Base-by-base conservation (phyloP, 352 stramenopile genomes). In the Phytophthora macrochlamydospora region DNA sequence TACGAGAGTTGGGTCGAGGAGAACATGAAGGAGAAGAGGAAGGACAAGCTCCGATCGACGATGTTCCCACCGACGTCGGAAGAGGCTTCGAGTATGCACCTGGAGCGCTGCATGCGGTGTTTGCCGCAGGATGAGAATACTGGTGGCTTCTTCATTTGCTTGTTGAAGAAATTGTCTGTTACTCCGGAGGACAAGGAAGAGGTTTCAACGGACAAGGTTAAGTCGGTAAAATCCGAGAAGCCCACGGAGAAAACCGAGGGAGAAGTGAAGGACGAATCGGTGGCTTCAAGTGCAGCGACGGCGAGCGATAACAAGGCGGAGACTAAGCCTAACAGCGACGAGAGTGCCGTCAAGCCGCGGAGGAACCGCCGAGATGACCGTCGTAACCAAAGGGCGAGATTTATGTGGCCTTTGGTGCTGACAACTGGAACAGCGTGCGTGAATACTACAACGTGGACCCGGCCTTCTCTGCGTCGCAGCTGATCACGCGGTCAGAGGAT, bases 91-190 rank as follows among this genome's bases (percentile, higher is more conserved):
- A 57, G 61, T 30, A 82, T 98, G 33, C 75, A 97, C 61, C 69
- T 99, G 9, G 87, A 99, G 55, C 79, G 91, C 8, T 99, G 98
- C 74, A 93, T 98, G 83, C 93, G 98, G 9, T 97, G 99, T 44
- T 79, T 99, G 42, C 98, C 98, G 14, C 98, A 99, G 35, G 67
- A 79, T 14, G 67, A 94, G 76, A 92, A 99, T 76, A 99, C 97
- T 7, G 98, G 98, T 44, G 98, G 98, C 0, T 99, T 99, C 74
- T 99, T 99, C 78, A 95, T 99, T 42, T 97, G 93, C 43, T 75
- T 99, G 33, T 81, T 99, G 4, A 85, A 97, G 67, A 99, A 99
- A 81, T 83, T 90, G 30, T 75, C 73, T 29, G 69, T 76, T 28
- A 95, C 87, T 7, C 83, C 83, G 6, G 50, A 71, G 33, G 75